Evolutionary conservation across 345 rosid species (phyloP), one percentile per base, ranked within the genome.

Genomic region (Salix dunnii): DNA sequence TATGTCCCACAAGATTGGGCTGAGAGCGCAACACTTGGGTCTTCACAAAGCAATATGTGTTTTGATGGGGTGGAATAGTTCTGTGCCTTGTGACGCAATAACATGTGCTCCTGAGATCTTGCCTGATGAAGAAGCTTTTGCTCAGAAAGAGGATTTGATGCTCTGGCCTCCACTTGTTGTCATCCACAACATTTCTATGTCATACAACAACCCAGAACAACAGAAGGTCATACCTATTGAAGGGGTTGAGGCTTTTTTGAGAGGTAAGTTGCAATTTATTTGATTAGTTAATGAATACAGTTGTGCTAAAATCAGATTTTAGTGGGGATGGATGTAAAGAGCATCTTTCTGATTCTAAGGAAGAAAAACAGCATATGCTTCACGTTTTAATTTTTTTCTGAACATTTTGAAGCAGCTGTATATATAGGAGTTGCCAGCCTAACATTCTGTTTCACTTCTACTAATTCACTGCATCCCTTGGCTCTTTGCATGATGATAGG

Each of bases 31-130:
- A 66, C 92, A 89, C 81, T 68, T 85, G 68, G 92, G 90, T 67
- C 90, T 89, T 74, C 87, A 84, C 73, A 85, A 79, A 77, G 89
- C 92, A 42, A 87, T 89, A 71, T 85, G 92, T 40, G 85, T 87
- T 78, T 72, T 87, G 76, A 74, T 89, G 83, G 90, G 91, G 21
- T 89, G 91, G 91, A 84, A 80, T 60, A 80, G 68, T 72, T 77
- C 23, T 71, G 83, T 79, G 64, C 79, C 91, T 55, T 71, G 33
- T 69, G 89, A 85, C 69, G 78, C 79, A 2, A 70, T 77, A 71
- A 82, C 89, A 21, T 83, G 86, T 85, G 79, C 72, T 76, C 88
- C 88, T 14, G 82, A 83, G 66, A 74, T 81, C 72, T 81, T 89
- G 79, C 79, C 86, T 30, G 78, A 78, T 72, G 71, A 61, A 55